A percentile compares a stretch with the other conserved stretches of the same genome.
Conservation (phyloP, 2,329 filamentous ascomycete genomes). For the Emergomyces orientalis region DNA sequence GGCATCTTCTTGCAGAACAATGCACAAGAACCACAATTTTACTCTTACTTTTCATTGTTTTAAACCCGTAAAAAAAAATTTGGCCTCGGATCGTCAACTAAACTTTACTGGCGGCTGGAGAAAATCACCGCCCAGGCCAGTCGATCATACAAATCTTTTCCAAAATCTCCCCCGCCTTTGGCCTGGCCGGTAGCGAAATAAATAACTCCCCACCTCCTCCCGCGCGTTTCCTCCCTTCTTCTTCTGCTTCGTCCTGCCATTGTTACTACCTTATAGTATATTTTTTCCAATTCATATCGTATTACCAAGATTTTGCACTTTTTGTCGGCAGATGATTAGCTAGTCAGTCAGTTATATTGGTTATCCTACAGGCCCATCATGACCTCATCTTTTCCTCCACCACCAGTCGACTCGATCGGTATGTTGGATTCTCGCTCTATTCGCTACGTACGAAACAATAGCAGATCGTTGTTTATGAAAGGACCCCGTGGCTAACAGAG, state of each 20-base stretch:
- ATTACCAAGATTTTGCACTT: no score
- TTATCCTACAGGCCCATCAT: no score
- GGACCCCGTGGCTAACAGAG: not conserved
- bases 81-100: not conserved
- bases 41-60: not conserved
- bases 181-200: not conserved
- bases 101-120: no score
- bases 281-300: not conserved
- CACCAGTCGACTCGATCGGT: constrained; percentile 67
- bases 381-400: constrained; percentile 57
- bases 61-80: not conserved
- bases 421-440: constrained; percentile 16
- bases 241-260: no score
- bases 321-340: not conserved
- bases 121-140: no score
- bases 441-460: not conserved
- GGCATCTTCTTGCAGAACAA: not conserved
- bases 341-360: not conserved
- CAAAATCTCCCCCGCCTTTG: not conserved
- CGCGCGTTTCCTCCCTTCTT: not conserved
- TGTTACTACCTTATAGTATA: no score
- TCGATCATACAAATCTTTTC: no score
- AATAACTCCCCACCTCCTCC: not conserved
- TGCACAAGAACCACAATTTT: not conserved
- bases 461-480: not conserved